Percentiles rank a stretch among this genome's conserved stretches.
Conservation (phyloP, 1,139 yeast species). For the Meyerozyma smithsonii region DNA sequence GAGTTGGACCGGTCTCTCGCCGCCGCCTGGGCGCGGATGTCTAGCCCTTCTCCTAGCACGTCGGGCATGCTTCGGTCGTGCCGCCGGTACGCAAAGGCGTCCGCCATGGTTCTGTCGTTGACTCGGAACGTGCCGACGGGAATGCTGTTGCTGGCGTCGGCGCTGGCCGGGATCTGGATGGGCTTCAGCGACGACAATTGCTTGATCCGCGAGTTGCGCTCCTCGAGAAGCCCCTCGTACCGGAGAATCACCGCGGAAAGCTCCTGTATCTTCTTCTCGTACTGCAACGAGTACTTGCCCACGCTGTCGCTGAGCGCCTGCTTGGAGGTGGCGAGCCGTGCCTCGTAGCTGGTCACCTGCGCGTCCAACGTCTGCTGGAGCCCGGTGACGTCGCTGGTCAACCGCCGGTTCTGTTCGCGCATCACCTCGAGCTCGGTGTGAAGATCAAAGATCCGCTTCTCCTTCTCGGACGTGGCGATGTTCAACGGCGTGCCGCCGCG, state of each 20-base stretch:
- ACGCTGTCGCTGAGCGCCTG: conserved; percentile 22
- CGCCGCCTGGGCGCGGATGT: conserved; percentile 6
- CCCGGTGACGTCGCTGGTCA: conserved; percentile 15
- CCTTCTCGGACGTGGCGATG: neutral
- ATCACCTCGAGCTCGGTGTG: conserved; percentile 14
- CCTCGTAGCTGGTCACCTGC: conserved; percentile 18
- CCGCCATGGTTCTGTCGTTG: neutral
- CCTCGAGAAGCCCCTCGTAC: conserved; percentile 35
- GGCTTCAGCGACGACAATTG: conserved; percentile 40
- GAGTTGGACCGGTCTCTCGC: conserved; percentile 9
- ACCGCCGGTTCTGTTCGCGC: conserved; percentile 15
- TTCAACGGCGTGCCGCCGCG: neutral
- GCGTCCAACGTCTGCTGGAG: conserved; percentile 15
- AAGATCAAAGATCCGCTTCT: neutral
- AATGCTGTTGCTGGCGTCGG: conserved; percentile 1
- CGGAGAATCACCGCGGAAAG: conserved; percentile 24
- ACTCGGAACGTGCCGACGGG: neutral
- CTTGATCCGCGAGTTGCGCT: conserved; percentile 31
- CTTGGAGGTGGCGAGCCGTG: conserved; percentile 21
- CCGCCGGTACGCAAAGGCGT: conserved; percentile 2
- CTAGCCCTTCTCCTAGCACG: conserved; percentile 7
- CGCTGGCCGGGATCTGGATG: conserved; percentile 32
- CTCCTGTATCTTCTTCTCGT: conserved; percentile 16
- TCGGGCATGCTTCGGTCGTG: neutral
- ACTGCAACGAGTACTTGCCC: conserved; percentile 17